Percentiles rank a stretch among this genome's conserved stretches.
Evolutionary conservation across 371 early-diverging fungal genomes (phyloP).

Genomic region (Parasitella parasitica): DNA sequence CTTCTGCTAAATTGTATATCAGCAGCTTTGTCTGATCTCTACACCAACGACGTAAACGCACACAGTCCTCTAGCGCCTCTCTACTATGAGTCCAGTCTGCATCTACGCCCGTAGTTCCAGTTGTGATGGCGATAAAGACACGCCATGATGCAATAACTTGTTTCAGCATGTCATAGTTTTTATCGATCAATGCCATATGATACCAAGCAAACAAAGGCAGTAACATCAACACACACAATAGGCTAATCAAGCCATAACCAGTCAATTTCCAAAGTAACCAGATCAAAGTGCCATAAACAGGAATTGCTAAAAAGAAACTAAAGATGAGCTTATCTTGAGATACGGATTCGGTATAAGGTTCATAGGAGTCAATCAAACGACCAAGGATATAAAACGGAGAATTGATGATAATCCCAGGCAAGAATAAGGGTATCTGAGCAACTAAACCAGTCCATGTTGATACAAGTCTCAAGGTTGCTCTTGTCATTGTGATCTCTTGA

Average conservation of each 20-base stretch:
- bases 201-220: slow-evolving; percentile 51
- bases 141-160: slow-evolving; percentile 48
- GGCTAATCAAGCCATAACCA: slow-evolving; percentile 30
- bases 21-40: slow-evolving; percentile 21
- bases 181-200: slow-evolving; percentile 51
- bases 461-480: slow-evolving; percentile 35
- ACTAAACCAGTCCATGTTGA: slow-evolving; percentile 37
- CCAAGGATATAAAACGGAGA: slow-evolving; percentile 54
- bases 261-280: slow-evolving; percentile 35
- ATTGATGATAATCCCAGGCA: slow-evolving; percentile 57
- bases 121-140: slow-evolving; percentile 43
- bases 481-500: slow-evolving; percentile 34
- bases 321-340: slow-evolving; percentile 55
- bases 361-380: slow-evolving; percentile 41
- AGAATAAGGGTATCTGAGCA: slow-evolving; percentile 53
- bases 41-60: slow-evolving; percentile 41
- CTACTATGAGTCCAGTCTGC: slow-evolving; percentile 22
- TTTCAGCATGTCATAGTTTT: slow-evolving; percentile 50
- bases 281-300: slow-evolving; percentile 38
- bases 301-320: slow-evolving; percentile 32
- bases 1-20: slow-evolving; percentile 20
- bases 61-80: slow-evolving; percentile 40
- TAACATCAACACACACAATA: slow-evolving; percentile 25
- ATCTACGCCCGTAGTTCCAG: slow-evolving; percentile 23
- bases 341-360: slow-evolving; percentile 52